Evolutionary conservation across 2,329 filamentous ascomycete genomes (phyloP), one percentile per base, ranked within the genome.

Genomic region (Fusarium sp.): DNA sequence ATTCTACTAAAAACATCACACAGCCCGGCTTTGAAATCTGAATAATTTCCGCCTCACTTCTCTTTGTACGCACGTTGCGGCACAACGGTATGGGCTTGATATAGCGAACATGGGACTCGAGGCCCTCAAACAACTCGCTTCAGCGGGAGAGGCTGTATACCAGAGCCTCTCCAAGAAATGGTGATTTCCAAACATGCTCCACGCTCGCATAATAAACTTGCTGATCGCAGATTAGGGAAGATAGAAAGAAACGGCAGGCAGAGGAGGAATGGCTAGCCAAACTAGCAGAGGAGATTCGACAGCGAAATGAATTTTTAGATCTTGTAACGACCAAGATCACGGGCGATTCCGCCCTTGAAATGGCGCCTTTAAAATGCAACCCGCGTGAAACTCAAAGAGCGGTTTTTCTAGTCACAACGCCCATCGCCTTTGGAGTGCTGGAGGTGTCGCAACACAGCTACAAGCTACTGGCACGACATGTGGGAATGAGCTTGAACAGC

Each of bases 401-500:
- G 0, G 72, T 75, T 2, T 74, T 74, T 13, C 67, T 74, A 8
- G 61, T 74, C 13, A 74, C 72, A 0, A 66, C 66, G 0, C 72
- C 72, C 2, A 74, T 74, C 3, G 14, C 72, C 3, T 74, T 74
- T 31, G 72, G 72, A 1, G 51, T 51, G 0, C 55, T 74, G 1
- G 72, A 74, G 18, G 48, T 74, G 6, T 74, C 72, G 0, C 52
- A 75, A 2, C 40, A 61, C 11, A 74, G 71, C 6, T 74, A 74
- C 1, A 74, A 69, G 13, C 55, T 74, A 0, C 5, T 74, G 2
- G 72, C 72, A 1, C 64, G 62, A 18, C 72, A 74, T 11, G 64
- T 74, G 0, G 72, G 72, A 0, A 74, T 74, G 72, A 74, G 71
- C 9, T 52, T 74, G 3, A 72, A 71, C 6, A 74, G 72, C 7